Conservation (phyloP, 441 rosid species). For the Breynia disticha region DNA sequence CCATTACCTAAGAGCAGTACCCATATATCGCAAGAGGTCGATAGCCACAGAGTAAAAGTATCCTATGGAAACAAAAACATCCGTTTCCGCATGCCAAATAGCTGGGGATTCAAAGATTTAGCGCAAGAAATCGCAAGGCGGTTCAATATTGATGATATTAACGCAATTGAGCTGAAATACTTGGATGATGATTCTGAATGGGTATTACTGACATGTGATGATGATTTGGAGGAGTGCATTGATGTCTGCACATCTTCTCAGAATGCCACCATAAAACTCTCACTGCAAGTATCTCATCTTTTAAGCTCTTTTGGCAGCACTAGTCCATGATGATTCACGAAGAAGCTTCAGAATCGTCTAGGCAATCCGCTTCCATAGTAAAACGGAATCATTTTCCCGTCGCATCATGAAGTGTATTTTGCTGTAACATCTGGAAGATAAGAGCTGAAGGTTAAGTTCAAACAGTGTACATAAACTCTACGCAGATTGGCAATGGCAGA, state of each 20-base stretch:
- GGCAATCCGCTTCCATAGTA: not conserved
- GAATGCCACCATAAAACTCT: constrained; percentile 47
- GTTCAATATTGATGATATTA: constrained; percentile 49
- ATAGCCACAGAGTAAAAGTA: constrained; percentile 53
- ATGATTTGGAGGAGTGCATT: constrained; percentile 77
- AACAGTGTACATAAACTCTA: not conserved
- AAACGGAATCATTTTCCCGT: not conserved
- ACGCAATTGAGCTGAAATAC: constrained; percentile 61
- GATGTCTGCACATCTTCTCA: constrained; percentile 44
- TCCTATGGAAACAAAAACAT: constrained; percentile 54
- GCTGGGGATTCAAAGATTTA: constrained; percentile 40
- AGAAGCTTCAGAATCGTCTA: not conserved
- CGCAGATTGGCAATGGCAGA: not conserved
- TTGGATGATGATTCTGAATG: constrained; percentile 89
- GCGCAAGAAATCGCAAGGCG: constrained; percentile 57
- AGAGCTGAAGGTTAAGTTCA: not conserved
- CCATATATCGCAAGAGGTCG: constrained; percentile 29
- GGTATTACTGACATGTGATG: constrained; percentile 83
- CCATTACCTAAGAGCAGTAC: constrained; percentile 16
- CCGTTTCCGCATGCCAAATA: constrained; percentile 45
- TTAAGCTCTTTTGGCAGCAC: constrained; percentile 28
- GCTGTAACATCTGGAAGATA: not conserved
- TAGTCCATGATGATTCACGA: constrained; percentile 15
- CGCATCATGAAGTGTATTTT: not conserved
- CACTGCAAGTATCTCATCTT: constrained; percentile 41